Evolutionary conservation across 2,329 filamentous ascomycete species (phyloP), one percentile per base, ranked within the genome.

Genomic region (Hymenoscyphus salicellus): DNA sequence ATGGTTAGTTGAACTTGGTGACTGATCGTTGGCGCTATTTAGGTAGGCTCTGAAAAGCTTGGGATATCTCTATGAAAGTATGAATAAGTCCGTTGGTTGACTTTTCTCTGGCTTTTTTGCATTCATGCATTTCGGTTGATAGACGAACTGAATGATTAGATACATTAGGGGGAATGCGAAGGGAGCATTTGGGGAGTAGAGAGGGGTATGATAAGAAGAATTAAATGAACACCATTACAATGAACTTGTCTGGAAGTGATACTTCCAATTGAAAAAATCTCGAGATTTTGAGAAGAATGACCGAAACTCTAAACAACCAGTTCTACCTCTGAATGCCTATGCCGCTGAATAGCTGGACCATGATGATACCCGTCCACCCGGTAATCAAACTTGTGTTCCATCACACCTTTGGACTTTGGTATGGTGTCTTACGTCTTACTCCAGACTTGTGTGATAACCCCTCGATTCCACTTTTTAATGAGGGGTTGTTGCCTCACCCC

Each of bases 31-130:
- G 67, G 72, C 68, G 58, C 63, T 69, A 70, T 67, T 68, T 72
- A 79, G 77, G 78, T 80, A 80, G 79, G 76, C 78, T 80, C 73
- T 80, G 69, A 79, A 76, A 66, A 43, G 71, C 70, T 71, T 68
- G 62, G 59, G 62, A 65, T 65, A 63, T 65, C 64, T 63, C 62
- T 61, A 38, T 30, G 60, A 63, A 64, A 64, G 55, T 43, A 68
- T 33, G 58, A 64, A 64, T 41, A 17, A 52, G 10, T 26, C 8
- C 11, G 46, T 20, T 52, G 46, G 33, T n/a, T 64, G 38, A 65
- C 69, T 57, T 61, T 65, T 65, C 55, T 68, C 62, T 65, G 65
- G 61, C 63, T 65, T 23, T 62, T 62, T 71, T 66, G 69, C 67
- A 68, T 67, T 68, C 60, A 46, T 67, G 63, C 62, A 63, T 66